phyloP scores from a whole-genome alignment of 345 rosid species.

The Excoecaria agallocha region DNA sequence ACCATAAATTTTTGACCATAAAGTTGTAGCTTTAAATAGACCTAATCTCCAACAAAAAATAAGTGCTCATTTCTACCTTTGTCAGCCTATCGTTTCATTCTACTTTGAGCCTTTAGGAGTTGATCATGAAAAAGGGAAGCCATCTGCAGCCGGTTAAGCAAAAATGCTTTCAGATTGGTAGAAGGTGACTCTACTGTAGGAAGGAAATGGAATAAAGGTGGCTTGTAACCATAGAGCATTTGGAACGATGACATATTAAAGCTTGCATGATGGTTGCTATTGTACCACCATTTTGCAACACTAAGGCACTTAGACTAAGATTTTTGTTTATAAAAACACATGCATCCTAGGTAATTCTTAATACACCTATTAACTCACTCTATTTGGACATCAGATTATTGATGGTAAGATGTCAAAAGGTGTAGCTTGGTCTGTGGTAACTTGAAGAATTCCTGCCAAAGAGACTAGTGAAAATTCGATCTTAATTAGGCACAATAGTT shows the following conservation, averaged over 20 bases:
- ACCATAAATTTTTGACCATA: not conserved
- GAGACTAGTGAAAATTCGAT: not conserved
- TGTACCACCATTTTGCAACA: not conserved
- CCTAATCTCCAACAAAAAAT: not conserved
- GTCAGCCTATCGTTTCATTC: not conserved
- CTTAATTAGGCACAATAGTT: not conserved
- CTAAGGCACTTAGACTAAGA: not conserved
- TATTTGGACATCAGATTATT: not conserved
- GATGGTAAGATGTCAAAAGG: not conserved
- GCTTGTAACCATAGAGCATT: not conserved
- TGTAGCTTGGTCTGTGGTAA: not conserved
- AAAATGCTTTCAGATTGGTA: too few relatives aligned
- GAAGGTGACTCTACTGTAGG: too few relatives aligned
- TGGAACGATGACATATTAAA: not conserved
- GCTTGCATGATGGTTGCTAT: not conserved
- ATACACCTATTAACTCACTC: not conserved
- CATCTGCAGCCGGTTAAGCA: not conserved
- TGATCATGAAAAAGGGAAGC: not conserved
- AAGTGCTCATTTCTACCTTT: too few relatives aligned
- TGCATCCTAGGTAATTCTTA: not conserved
- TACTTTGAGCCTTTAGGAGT: not conserved
- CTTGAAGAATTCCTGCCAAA: not conserved
- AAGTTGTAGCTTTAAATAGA: not conserved
- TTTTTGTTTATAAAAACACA: not conserved
- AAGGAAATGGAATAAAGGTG: too few relatives aligned